Evolutionary conservation across 208 protist genomes (phyloP), one percentile per base, ranked within the genome.

Genomic region (Trypanosomatidae sp.): DNA sequence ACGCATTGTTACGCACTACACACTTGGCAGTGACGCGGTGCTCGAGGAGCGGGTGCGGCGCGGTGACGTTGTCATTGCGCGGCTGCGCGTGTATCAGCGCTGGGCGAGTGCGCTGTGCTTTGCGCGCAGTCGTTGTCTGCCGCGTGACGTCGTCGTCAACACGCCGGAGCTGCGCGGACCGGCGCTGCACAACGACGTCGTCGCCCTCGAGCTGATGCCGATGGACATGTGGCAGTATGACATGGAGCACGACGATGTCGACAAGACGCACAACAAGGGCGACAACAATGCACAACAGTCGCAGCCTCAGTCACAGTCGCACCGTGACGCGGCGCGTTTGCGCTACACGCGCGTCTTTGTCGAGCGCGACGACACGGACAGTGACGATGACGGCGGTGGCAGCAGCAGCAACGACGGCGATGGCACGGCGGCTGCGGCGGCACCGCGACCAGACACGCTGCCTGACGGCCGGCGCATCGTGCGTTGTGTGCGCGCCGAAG

Each of bases 51-150:
- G 42, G n/a, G 61, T 89, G 10, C 43, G 40, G 5, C 27, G 57
- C 16, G 80, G 80, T n/a, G 42, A 22, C 21, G 54, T 85, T 16
- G 69, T 86, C 22, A 73, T 89, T 53, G 80, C 64, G 0, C 56
- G 63, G 4, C 33, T 85, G 19, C 28, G 19, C 16, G 41, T 83
- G 2, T 89, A 52, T 43, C 54, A 61, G 18, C 53, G 37, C 1
- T 77, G 64, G 56, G 53, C 19, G 18, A 59, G 24, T 10, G 53
- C 60, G 24, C 51, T 90, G 1, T 53, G 49, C 26, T 90, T 90
- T 44, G 52, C 70, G 10, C 38, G 54, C 28, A 81, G 58, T 54
- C 42, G 50, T n/a, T 15, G 22, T 6, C 69, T 86, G 15, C 64
- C 65, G 19, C 48, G 33, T 21, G 76, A 85, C 35, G 57, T 90